Base-by-base conservation (phyloP, 257 asterid species). In the Leonotis leonurus region DNA sequence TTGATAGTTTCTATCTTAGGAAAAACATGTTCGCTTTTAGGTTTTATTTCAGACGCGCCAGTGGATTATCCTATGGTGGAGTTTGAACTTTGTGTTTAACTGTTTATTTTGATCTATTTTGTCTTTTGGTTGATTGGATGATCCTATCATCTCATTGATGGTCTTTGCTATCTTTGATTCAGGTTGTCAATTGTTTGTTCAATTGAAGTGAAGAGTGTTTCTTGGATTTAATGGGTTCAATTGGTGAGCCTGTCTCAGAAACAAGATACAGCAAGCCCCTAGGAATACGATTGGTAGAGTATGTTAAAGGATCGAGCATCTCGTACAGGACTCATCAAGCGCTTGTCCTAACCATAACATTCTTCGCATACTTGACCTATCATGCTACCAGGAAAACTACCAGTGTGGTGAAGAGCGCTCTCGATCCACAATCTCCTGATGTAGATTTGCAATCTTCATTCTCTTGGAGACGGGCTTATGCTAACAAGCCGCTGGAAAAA, bases 381-480 rank as follows among this genome's bases (percentile, higher is more conserved):
- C 99, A 93, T 21, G 97, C 97, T 13, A 82, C 97, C 3, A 70
- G 99, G 58, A 93, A 93, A 81, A 93, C 99, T n/a, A 85, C 95
- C 12, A 89, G 99, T 75, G 84, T 93, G 13, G 87, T 93, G 5
- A 93, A 93, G 68, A 88, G 90, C 41, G 97, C 99, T 7, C 97
- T 93, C 29, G 99, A 93, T 71, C 99, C 99, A 3, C 84, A 83
- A 36, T 74, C 97, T 6, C 85, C 85, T 0, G 70, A 77, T 27
- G 49, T 67, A 5, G 74, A 67, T 51, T 71, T 72, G 56, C 68
- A 64, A 27, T 65, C 78, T 1, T 35, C 73, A 39, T 79, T 72
- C 61, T 60, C 75, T 0, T 78, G 94, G 94, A 60, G 58, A 26
- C 73, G 81, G 65, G 72, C 76, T 16, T 76, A 79, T 26, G 12